Percentiles rank a stretch among this genome's conserved stretches.
Conservation (phyloP, 805 yeast species). For the Zygosaccharomyces lentus region DNA sequence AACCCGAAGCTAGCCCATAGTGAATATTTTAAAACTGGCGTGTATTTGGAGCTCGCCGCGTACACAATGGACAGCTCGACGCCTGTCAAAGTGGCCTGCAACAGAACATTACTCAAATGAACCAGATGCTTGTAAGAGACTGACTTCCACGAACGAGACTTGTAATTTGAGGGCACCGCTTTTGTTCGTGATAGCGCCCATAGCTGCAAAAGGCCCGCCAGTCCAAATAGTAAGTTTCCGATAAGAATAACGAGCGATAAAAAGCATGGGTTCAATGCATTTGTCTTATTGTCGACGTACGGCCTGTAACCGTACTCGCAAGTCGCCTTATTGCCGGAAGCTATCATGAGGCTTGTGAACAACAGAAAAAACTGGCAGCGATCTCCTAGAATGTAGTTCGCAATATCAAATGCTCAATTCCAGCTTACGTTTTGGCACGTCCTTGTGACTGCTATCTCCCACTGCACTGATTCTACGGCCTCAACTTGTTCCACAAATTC, state of each 20-base stretch:
- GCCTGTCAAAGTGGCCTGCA: slow-evolving; percentile 18
- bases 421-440: no score
- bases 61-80: slow-evolving; percentile 13
- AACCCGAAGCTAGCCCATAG: slow-evolving; percentile 19
- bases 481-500: no score
- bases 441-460: no score
- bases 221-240: slow-evolving; percentile 17
- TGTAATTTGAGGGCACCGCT: slow-evolving; percentile 19
- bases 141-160: slow-evolving; percentile 8
- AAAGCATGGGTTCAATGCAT: slow-evolving; percentile 38
- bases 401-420: no score
- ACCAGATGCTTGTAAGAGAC: slow-evolving; percentile 18
- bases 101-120: slow-evolving; percentile 22
- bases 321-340: background rate
- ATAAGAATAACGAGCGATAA: slow-evolving; percentile 19
- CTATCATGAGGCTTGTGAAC: background rate
- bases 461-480: no score
- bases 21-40: slow-evolving; percentile 14
- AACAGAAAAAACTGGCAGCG: background rate
- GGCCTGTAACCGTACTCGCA: slow-evolving; percentile 28
- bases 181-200: slow-evolving; percentile 13
- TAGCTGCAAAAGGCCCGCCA: slow-evolving; percentile 26
- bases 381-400: background rate
- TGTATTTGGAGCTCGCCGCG: background rate
- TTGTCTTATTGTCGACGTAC: slow-evolving; percentile 32